phyloP scores from a whole-genome alignment of 768 basidiomycete genomes.

The Lentinula detonsa region DNA sequence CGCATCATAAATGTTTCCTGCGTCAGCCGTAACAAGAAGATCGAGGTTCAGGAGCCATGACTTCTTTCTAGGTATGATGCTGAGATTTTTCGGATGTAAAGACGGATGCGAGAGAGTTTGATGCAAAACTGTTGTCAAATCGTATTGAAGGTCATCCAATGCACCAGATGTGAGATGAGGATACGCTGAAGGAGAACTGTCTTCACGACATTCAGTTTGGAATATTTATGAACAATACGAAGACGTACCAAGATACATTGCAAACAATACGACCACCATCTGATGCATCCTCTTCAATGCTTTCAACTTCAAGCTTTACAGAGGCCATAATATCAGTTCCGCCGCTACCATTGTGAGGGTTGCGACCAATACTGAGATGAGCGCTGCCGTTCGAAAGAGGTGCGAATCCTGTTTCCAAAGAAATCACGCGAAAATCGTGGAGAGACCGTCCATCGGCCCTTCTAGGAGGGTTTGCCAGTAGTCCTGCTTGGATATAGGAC shows the following conservation, averaged over 20 bases:
- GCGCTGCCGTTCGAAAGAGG: conserved; percentile 86
- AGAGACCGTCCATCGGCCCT: conserved; percentile 73
- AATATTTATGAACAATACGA: neutral
- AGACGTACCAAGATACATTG: conserved; percentile 69
- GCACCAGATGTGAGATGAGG: conserved; percentile 56
- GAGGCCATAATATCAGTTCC: conserved; percentile 80
- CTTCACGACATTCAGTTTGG: conserved; percentile 25
- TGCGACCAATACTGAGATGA: conserved; percentile 61
- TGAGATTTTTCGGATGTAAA: conserved; percentile 59
- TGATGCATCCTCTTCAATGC: conserved; percentile 35
- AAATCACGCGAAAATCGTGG: conserved; percentile 59
- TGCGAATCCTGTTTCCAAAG: conserved; percentile 71
- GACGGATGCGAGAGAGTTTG: conserved; percentile 62
- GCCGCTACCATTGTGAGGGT: conserved; percentile 45
- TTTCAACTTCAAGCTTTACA: conserved; percentile 74
- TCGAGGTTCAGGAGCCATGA: conserved; percentile 77
- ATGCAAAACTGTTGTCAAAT: conserved; percentile 58
- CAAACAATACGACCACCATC: conserved; percentile 59
- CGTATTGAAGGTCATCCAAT: conserved; percentile 73
- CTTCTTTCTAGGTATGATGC: conserved; percentile 53
- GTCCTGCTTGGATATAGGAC: conserved; percentile 65
- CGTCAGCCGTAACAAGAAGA: conserved; percentile 64
- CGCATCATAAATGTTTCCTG: conserved; percentile 72
- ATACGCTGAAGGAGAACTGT: conserved; percentile 78
- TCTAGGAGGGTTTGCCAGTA: conserved; percentile 52